Evolutionary conservation across 805 yeast genomes (phyloP), one percentile per base, ranked within the genome.

Genomic region (Starmera pachycereana): DNA sequence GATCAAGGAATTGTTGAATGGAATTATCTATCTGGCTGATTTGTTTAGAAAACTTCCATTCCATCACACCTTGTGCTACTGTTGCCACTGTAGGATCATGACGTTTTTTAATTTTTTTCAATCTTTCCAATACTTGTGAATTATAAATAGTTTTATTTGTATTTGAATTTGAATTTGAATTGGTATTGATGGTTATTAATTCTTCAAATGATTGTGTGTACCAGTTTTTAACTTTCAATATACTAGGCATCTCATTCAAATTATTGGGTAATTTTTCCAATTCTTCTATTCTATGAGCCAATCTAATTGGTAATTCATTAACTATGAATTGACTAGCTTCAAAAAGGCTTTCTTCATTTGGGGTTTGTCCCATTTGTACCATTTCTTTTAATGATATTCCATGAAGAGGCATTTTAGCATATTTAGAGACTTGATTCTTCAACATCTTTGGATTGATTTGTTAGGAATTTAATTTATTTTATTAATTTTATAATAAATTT

Each of bases 31-130:
- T 78, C 28, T 72, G 65, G 56, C 66, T 57, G 60, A 63, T 56
- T 33, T 65, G 65, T 19, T 57, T 54, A 10, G 69, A 56, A 22
- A 68, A 69, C 53, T 87, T 87, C 94, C 96, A 88, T 57, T 86
- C 94, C 51, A 81, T 81, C 8, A 88, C 95, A 30, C 96, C 96
- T 48, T 85, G 86, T 1, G 95, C 95, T 53, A 88, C 80, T 0
- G 96, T 86, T 12, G 94, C 80, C 13, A 88, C 96, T 0, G 95
- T 89, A 8, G 95, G 95, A 59, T 88, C 96, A 58, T 87, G 96
- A 29, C 96, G 68, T 47, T 72, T 75, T 55, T 87, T 88, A 60
- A 87, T 87, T 44, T 71, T 75, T 38, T 74, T 71, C 44, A 87
- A 66, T 0, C 83, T 66, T 33, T 78, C 78, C 29, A 33, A 25